Base-by-base conservation (phyloP, 1,284 basidiomycete genomes). In the Tilletia setariae region DNA sequence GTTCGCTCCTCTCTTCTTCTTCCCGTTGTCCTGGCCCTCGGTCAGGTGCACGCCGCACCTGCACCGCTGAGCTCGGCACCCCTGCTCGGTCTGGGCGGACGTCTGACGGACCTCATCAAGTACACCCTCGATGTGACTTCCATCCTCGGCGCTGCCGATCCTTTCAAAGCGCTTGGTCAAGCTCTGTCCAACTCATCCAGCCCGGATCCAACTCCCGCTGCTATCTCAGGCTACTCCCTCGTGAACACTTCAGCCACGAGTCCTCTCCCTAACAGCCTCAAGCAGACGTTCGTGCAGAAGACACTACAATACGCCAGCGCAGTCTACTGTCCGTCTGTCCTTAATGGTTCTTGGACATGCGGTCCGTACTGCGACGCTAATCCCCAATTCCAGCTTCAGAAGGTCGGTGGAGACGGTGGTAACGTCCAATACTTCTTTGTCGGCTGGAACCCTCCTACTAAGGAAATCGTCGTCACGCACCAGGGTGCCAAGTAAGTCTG, bases 251-350 rank as follows among this genome's bases (percentile, higher is more conserved):
- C 19, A 16, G 28, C 28, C 28, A 25, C 56, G 16, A 19, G 28
- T 30, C 56, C 56, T 16, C 30, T 61, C 3, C 56, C 56, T n/a
- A 15, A 19, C 13, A 13, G 8, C 28, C 9, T 61, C 30, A 32
- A 21, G 16, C 11, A 40, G 15, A 61, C 56, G 1, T n/a, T 61
- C 13, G 16, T 16, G 3, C 19, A 61, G 15, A 61, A 61, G 56
- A 61, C 56, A 16, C 15, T 61, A 16, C 28, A 30, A 19, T 61
- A 61, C 32, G 4, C 56, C 8, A 30, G 56, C 28, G 56, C 56
- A 7, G 56, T 30, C 16, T 61, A 61, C 56, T 61, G 56, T 16
- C 56, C 56, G 11, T 61, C 56, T 16, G 56, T 61, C 15, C 13
- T 19, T 3, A 30, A 11, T n/a, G 56, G 56, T 16, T 25, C 16